Conservation (phyloP, 2,329 filamentous ascomycete genomes). For the Colletotrichum viniferum region DNA sequence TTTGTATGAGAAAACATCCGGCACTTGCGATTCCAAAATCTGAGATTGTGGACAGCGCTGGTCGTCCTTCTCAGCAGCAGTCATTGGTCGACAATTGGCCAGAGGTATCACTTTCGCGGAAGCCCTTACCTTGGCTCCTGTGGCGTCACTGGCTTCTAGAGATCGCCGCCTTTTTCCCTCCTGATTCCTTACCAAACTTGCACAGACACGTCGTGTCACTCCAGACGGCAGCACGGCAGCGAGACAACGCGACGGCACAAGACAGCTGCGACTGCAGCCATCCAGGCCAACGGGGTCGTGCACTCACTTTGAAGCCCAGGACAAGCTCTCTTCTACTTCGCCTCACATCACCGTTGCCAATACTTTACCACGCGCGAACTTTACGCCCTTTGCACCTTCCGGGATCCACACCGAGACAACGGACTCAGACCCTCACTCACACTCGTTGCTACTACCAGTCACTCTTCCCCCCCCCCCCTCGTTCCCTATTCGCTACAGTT, state of each 20-base stretch:
- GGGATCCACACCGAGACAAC: not conserved
- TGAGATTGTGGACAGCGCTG: constrained; percentile 15
- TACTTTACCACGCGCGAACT: not conserved
- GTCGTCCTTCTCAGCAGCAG: constrained; percentile 5
- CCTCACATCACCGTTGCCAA: not conserved
- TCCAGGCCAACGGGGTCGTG: not conserved
- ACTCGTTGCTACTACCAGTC: not conserved
- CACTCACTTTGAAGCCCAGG: not conserved
- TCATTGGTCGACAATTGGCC: not conserved
- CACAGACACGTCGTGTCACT: constrained; percentile 7
- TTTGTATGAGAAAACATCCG: not conserved
- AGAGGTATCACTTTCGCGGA: not conserved
- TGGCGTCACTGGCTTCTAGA: constrained; percentile 13
- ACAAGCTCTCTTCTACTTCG: not conserved
- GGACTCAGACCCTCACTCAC: not conserved
- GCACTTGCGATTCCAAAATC: not conserved
- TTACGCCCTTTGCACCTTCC: not conserved
- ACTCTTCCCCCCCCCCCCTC: too few species aligned
- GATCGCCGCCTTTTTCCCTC: not conserved
- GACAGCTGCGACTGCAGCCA: not conserved
- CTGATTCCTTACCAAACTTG: constrained; percentile 7
- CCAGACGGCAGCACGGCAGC: not conserved
- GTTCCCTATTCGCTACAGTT: not conserved
- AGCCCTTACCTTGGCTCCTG: not conserved
- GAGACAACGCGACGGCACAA: constrained; percentile 1